Evolutionary conservation across 225 moss, liverwort and hornwort genomes (phyloP).

Genomic region (Polytrichum formosum): DNA sequence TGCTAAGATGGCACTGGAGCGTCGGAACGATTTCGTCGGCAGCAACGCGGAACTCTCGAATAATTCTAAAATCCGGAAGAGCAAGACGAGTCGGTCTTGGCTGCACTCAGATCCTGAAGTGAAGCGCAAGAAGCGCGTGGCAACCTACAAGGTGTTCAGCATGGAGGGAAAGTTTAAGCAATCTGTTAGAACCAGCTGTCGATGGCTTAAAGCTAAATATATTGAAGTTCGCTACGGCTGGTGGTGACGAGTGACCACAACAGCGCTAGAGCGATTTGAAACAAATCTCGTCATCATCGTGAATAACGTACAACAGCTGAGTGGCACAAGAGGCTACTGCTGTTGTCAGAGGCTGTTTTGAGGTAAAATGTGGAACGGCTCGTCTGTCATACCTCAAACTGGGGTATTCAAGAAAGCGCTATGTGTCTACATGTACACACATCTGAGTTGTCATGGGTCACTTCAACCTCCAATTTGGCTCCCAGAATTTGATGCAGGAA

Average conservation of each 20-base stretch:
- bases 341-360: background rate
- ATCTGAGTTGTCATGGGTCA: background rate
- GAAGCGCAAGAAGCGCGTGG: conserved; percentile 87
- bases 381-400: background rate
- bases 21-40: conserved; percentile 22
- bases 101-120: conserved; percentile 71
- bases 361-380: background rate
- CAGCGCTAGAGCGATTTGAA: background rate
- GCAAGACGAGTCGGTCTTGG: conserved; percentile 36
- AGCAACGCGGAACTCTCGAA: conserved; percentile 27
- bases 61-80: conserved; percentile 21
- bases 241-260: conserved; percentile 46
- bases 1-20: conserved; percentile 27
- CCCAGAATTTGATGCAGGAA: background rate
- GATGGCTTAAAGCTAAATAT: conserved; percentile 95
- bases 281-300: background rate
- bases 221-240: conserved; percentile 87
- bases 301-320: background rate
- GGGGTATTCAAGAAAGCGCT: background rate
- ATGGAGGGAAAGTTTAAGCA: conserved; percentile 86
- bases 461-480: background rate
- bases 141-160: conserved; percentile 72
- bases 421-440: background rate
- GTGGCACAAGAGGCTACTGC: background rate
- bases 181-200: conserved; percentile 70